These are phyloP conservation scores for Phytophthora boehmeriae DNA, from an alignment of 352 stramenopile species.

Conservation along the genomic window DNA sequence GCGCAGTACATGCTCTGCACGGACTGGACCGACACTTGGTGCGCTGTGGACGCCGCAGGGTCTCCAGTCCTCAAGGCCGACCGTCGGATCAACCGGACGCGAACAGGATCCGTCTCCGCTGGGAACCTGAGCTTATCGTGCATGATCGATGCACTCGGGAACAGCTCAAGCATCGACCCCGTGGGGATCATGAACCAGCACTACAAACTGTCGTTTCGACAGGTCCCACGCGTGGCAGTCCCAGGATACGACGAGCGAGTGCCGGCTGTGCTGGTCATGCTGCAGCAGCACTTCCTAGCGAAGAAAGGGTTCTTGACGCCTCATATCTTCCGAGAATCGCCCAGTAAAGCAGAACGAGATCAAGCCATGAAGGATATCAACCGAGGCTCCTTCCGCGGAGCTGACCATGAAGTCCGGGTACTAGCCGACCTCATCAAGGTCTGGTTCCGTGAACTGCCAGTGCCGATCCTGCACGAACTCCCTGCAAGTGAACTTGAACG, in stretches of 20 bases:
- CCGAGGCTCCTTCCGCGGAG: constrained; percentile 69
- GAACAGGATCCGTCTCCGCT: constrained; percentile 42
- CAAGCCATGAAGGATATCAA: constrained; percentile 87
- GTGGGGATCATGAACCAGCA: constrained; percentile 80
- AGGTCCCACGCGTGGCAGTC: constrained; percentile 70
- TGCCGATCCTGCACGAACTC: constrained; percentile 85
- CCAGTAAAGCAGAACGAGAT: constrained; percentile 86
- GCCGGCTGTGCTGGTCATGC: constrained; percentile 86
- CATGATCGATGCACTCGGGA: constrained; percentile 32
- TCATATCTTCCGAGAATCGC: constrained; percentile 90
- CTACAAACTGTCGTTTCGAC: constrained; percentile 80
- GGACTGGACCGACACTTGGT: constrained; percentile 26
- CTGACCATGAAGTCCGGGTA: constrained; percentile 77
- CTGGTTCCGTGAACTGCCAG: constrained; percentile 87
- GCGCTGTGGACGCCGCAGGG: constrained; percentile 7
- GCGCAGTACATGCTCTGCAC: constrained; percentile 60
- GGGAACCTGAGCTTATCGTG: constrained; percentile 38
- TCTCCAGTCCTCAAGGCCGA: constrained; percentile 14
- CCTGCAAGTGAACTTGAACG: constrained; percentile 68
- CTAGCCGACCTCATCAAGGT: constrained; percentile 90
- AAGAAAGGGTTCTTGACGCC: constrained; percentile 69
- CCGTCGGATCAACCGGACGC: constrained; percentile 37
- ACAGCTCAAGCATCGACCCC: constrained; percentile 31
- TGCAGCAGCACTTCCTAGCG: constrained; percentile 78
- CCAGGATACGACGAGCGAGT: constrained; percentile 78